A percentile compares a stretch with the other conserved stretches of the same genome.
Conservation (phyloP, 345 rosid species). For the Sapria himalayana region DNA sequence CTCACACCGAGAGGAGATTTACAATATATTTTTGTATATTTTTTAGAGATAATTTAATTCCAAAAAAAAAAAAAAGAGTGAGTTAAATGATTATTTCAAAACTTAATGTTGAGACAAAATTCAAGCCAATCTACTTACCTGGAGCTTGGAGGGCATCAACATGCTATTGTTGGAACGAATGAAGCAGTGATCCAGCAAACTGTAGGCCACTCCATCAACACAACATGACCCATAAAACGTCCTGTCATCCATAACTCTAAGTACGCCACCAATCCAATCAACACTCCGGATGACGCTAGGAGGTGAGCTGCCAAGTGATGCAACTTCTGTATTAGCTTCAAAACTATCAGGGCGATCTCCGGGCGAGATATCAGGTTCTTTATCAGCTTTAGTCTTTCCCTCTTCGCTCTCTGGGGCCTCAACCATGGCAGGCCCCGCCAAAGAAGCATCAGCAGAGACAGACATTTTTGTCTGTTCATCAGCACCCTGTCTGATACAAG, state of each 20-base stretch:
- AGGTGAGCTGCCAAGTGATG: slow-evolving; percentile 7
- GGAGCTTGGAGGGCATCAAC: slow-evolving; percentile 37
- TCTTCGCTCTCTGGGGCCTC: slow-evolving; percentile 8
- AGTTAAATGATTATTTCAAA: too few relatives aligned
- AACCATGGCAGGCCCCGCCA: slow-evolving; percentile 3
- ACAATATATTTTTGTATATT: too few relatives aligned
- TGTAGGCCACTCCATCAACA: slow-evolving; percentile 28
- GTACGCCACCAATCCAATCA: slow-evolving; percentile 22
- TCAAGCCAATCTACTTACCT: slow-evolving; percentile 17
- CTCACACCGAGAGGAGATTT: too few relatives aligned
- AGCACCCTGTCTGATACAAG: slow-evolving; percentile 8
- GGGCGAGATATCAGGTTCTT: too few relatives aligned
- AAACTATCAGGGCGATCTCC: slow-evolving; percentile 13
- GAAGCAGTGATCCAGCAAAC: slow-evolving; percentile 38
- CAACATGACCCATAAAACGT: slow-evolving; percentile 27
- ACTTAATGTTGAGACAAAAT: too few relatives aligned
- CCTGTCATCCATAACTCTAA: slow-evolving; percentile 24
- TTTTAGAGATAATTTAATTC: too few relatives aligned
- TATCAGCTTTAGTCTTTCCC: slow-evolving; percentile 9
- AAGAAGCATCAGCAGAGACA: slow-evolving; percentile 14
- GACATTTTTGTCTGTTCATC: too few relatives aligned
- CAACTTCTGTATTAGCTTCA: slow-evolving; percentile 6
- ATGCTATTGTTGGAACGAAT: slow-evolving; percentile 19
- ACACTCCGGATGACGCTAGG: slow-evolving; percentile 12
- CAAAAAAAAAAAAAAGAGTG: too few relatives aligned